These are phyloP conservation scores for Skeletonema potamos DNA, from an alignment of 108 stramenopile species.

Conservation along the genomic window DNA sequence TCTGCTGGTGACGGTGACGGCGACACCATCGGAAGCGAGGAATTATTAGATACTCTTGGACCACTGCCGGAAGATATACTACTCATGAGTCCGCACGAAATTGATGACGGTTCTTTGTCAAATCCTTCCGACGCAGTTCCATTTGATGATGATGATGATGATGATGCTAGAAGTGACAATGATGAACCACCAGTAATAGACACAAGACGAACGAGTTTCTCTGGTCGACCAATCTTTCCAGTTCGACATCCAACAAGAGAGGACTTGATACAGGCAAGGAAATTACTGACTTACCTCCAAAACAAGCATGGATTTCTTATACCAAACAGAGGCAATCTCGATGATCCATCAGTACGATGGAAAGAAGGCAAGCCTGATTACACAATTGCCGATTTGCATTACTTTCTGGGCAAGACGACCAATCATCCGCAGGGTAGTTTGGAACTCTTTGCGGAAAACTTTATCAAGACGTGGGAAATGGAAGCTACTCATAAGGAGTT, in stretches of 20 bases:
- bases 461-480: slow-evolving; percentile 61
- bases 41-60: no score
- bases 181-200: no score
- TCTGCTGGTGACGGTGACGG: no score
- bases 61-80: no score
- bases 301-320: background rate
- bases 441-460: slow-evolving; percentile 41
- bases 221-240: slow-evolving; percentile 17
- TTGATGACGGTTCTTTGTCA: no score
- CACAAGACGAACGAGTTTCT: background rate
- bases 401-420: slow-evolving; percentile 31
- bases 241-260: slow-evolving; percentile 9
- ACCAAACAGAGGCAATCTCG: slow-evolving; percentile 18
- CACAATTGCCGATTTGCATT: slow-evolving; percentile 36
- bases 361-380: slow-evolving; percentile 49
- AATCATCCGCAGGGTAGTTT: slow-evolving; percentile 36
- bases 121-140: no score
- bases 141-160: no score
- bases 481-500: slow-evolving; percentile 49
- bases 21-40: no score
- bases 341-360: slow-evolving; percentile 14
- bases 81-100: background rate
- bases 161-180: no score
- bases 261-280: slow-evolving; percentile 4
- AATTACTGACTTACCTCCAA: background rate